Evolutionary conservation across 2,329 filamentous ascomycete genomes (phyloP), one percentile per base, ranked within the genome.

Genomic region (Calonectria hawksworthii): DNA sequence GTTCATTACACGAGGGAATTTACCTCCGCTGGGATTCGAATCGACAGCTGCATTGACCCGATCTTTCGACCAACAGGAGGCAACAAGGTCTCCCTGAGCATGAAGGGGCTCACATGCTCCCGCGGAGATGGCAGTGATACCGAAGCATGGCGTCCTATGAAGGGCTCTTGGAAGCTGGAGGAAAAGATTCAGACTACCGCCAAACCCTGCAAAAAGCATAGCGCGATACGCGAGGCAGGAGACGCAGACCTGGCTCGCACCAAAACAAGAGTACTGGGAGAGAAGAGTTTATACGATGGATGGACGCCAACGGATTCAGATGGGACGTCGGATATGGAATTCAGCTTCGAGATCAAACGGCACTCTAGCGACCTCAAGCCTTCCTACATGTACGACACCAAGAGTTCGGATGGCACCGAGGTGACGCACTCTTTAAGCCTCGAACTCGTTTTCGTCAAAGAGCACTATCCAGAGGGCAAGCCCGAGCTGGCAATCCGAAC

Each of bases 361-460:
- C 21, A 30, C 0, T 36, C 54, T 3, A 56, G 32, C 0, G 59
- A 52, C 6, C 86, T 87, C n/a, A 85, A 88, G 2, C 76, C 80
- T 63, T 91, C 93, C 79, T 93, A 93, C 34, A 90, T 93, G 6
- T 98, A 95, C 87, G 95, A 98, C 81, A 90, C 94, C 79, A 93
- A 94, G 75, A 91, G 93, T 68, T 87, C 90, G 41, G 93, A 93
- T 79, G 95, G 95, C 61, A 92, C 95, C 76, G 92, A 94, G 79
- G 92, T 98, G 66, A 92, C 92, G 47, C 96, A 99, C 87, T 92
- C 93, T 80, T 90, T 99, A 54, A 92, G 98, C 77, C 90, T 99
- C 66, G 96, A 99, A 86, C 92, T 99, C 86, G 95, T 98, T 59
- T 95, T 99, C 26, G 94, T 95, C 5, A 96, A 98, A 85, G 96